Conservation (phyloP, 2,329 filamentous ascomycete species). For the Exophiala mesophila region DNA sequence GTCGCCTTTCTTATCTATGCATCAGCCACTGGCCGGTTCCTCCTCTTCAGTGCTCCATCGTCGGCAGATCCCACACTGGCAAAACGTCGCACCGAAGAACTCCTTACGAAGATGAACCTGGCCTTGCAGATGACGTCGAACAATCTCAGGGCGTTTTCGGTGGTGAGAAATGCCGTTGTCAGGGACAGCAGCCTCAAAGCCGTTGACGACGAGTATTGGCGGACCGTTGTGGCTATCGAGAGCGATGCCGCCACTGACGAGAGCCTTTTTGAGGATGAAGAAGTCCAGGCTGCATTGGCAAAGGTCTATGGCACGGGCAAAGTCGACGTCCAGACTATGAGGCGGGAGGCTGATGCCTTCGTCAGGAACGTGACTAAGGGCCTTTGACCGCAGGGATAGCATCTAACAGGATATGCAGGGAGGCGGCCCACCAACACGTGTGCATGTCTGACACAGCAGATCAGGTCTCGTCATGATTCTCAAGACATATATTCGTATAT, state of each 20-base stretch:
- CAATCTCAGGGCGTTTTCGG: constrained; percentile 66
- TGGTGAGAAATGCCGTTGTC: constrained; percentile 74
- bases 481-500: background rate
- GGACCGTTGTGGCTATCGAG: constrained; percentile 62
- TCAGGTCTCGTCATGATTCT: background rate
- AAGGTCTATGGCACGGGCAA: constrained; percentile 56
- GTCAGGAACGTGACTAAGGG: constrained; percentile 40
- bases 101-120: constrained; percentile 43
- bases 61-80: constrained; percentile 57
- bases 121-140: constrained; percentile 56
- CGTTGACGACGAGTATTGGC: constrained; percentile 70
- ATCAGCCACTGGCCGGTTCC: constrained; percentile 72
- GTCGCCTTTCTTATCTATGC: constrained; percentile 67
- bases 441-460: no score
- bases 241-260: constrained; percentile 55
- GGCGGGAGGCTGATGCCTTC: constrained; percentile 40
- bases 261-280: constrained; percentile 66
- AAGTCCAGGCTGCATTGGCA: constrained; percentile 60
- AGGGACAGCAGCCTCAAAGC: constrained; percentile 67
- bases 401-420: no score
- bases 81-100: constrained; percentile 27
- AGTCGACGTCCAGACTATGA: constrained; percentile 39
- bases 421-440: no score
- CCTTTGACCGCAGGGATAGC: constrained; percentile 29
- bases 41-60: constrained; percentile 56